Evolutionary conservation across 2,329 filamentous ascomycete species (phyloP), one percentile per base, ranked within the genome.

Genomic region (Beauveria sp.): DNA sequence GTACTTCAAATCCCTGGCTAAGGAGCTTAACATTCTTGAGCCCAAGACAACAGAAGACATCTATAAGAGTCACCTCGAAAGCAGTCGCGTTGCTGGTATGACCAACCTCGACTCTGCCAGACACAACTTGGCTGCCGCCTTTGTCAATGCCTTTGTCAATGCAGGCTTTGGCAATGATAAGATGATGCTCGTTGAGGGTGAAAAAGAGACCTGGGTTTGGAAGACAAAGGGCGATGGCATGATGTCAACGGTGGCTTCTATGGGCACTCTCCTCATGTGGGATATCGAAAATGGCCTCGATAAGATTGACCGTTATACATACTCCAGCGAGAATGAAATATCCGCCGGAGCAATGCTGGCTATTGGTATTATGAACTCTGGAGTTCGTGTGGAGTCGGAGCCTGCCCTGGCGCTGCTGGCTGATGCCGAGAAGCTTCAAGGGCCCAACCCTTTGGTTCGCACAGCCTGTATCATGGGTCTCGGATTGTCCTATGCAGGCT

Each of bases 211-310:
- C 65, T 99, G 94, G 93, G 91, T 99, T 5, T 99, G 92, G 91
- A 99, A 97, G 80, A 97, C 96, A 22, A 99, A 99, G 77, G 92
- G 96, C 47, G 92, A 97, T 70, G 94, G 94, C 65, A 96, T 96
- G 92, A 83, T 96, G 76, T 97, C 94, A 1, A 97, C 93, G 0
- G 90, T 96, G 44, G 96, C 96, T 5, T 97, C 94, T 0, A 78
- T 97, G 67, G 94, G 94, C 70, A 93, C 94, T 69, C 81, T 99
- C 20, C 80, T 96, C 71, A 84, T 96, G 70, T 96, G 94, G 90
- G 93, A 99, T 70, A 88, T 96, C 24, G 93, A 97, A 70, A 87
- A 85, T 66, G 94, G 93, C 60, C 79, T 99, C 59, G 91, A 96
- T 73, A 93, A 92, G 76, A 92, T 97, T 68, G 93, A 99, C 75